Evolutionary conservation across 192 early-diverging fungal species (phyloP), one percentile per base, ranked within the genome.

Genomic region (Coemansia sp.): DNA sequence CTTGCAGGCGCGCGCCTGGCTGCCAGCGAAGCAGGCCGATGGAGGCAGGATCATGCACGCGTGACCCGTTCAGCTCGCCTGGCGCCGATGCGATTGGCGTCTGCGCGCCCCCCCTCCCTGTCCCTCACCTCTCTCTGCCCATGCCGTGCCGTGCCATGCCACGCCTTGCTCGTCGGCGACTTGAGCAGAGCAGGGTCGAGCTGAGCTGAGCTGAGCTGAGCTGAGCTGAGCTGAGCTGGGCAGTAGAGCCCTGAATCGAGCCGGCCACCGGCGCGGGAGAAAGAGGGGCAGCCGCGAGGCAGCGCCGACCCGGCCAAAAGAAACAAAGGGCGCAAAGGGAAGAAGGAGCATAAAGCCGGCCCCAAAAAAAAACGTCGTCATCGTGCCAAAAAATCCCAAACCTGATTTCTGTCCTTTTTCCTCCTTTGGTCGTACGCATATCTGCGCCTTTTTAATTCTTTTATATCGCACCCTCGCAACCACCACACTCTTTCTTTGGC

Each of bases 1-100:
- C 47, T 61, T 61, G 60, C 28, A 10, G 51, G 61, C 30, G 51
- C 23, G 53, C n/a, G n/a, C n/a, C n/a, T n/a, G n/a, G n/a, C n/a
- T n/a, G n/a, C n/a, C n/a, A n/a, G n/a, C n/a, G n/a, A n/a, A n/a
- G n/a, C n/a, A n/a, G n/a, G n/a, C n/a, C n/a, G n/a, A n/a, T n/a
- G n/a, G 19, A 55, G 23, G 49, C 25, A 20, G 49, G 48, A 45
- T 54, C 29, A 55, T 48, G 62, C 30, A 64, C 52, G 53, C 62
- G 62, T 64, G 52, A 55, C 52, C 52, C 18, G 23, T 34, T 56
- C 23, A n/a, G n/a, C n/a, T n/a, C n/a, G n/a, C n/a, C n/a, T n/a
- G n/a, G n/a, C n/a, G n/a, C n/a, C n/a, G n/a, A n/a, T n/a, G n/a
- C n/a, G n/a, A n/a, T n/a, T n/a, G n/a, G n/a, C n/a, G n/a, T n/a